Evolutionary conservation across 805 yeast species (phyloP), one percentile per base, ranked within the genome.

Genomic region (Tetrapisispora iriomotensis): DNA sequence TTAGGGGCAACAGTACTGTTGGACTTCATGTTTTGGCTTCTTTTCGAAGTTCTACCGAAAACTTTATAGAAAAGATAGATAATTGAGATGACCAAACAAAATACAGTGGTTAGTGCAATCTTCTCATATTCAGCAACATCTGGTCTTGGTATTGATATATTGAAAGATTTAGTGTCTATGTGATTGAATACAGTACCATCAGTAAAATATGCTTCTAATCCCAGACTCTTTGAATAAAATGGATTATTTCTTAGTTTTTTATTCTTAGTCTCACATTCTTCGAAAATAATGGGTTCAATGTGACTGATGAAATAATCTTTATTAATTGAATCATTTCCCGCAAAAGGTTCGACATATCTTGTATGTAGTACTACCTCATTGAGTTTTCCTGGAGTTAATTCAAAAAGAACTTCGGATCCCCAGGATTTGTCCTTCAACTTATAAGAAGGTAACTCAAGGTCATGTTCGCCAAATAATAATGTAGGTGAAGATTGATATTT

Each of bases 401-500:
- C 60, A 24, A 73, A 59, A 17, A 75, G 49, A 17, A 66, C 65
- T 32, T 66, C 62, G 4, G 75, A 67, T 1, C 79, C 79, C 67
- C 70, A 70, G 8, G 47, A 37, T 22, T 59, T 58, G 8, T 47
- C 41, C 8, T 28, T 29, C 10, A 58, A 29, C 18, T 34, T 47
- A 67, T 75, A 77, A 25, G 60, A 68, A 4, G 82, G 82, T 25
- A 67, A 65, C 46, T 76, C 82, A 19, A 76, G 56, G 48, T 77
- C 78, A n/a, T 66, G 60, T 38, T 72, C 75, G 3, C 81, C 81
- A 69, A 71, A 71, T 1, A 68, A 53, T 2, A 61, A 62, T 1
- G 69, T 26, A 13, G 73, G 58, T n/a, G 53, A 54, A 19, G 72
- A 64, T 51, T 77, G 79, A 51, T 72, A 75, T 49, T 62, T 62